Evolutionary conservation across 345 rosid genomes (phyloP).

Genomic region (Balakata baccata): DNA sequence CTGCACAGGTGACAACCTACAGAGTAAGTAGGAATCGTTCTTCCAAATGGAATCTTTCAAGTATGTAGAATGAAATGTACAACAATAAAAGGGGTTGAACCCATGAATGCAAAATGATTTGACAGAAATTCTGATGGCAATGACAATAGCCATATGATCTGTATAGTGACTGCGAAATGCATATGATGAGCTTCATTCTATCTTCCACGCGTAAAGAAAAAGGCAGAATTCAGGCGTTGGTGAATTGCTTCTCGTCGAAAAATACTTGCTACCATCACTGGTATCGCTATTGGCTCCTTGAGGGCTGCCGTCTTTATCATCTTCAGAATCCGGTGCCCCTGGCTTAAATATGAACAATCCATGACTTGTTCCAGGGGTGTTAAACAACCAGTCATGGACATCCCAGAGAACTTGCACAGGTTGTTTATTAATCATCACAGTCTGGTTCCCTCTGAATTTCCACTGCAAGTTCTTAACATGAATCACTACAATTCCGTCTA

Average conservation of each 20-base stretch:
- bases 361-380: conserved; percentile 50
- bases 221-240: conserved; percentile 64
- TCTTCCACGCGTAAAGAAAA: conserved; percentile 84
- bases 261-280: conserved; percentile 56
- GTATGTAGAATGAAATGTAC: background rate
- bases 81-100: background rate
- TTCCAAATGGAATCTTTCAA: background rate
- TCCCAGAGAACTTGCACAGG: conserved; percentile 82
- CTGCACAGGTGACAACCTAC: background rate
- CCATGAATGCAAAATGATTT: background rate
- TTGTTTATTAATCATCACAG: conserved; percentile 69
- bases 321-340: conserved; percentile 44
- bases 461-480: conserved; percentile 84
- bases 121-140: conserved; percentile 6
- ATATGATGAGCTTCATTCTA: conserved; percentile 47
- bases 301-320: conserved; percentile 53
- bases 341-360: conserved; percentile 93
- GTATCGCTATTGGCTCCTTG: conserved; percentile 50
- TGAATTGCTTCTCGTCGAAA: conserved; percentile 41
- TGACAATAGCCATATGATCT: background rate
- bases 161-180: background rate
- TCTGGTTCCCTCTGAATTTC: conserved; percentile 94
- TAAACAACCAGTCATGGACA: conserved; percentile 93
- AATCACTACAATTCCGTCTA: conserved; percentile 68
- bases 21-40: background rate